Base-by-base conservation (phyloP, 495 filamentous ascomycete genomes). In the Amphirosellinia nigrospora region DNA sequence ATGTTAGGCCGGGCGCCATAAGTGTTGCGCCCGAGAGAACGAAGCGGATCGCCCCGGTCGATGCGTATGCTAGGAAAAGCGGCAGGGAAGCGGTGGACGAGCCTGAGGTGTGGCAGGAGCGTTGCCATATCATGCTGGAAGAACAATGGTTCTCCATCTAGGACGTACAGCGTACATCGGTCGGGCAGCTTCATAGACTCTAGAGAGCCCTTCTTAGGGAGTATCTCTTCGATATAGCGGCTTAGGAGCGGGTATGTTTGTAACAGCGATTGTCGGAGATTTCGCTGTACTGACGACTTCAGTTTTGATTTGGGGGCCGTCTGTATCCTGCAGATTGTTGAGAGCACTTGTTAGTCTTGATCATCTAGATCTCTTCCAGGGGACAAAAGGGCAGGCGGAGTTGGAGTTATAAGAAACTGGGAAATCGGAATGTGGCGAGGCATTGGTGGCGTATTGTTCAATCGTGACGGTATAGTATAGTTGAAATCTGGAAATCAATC, bases 41-140 rank as follows among this genome's bases (percentile, higher is more conserved):
- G 82, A 99, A 99, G 68, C 96, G 93, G 79, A 98, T 98, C 0
- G 96, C 96, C 96, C 60, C 96, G 90, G 80, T 98, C 95, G 75
- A 97, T 94, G 64, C 90, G 87, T 52, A 93, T 78, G 30, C 82
- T 85, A 7, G 86, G 85, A 76, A 93, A 93, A 74, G 84, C 85
- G 64, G 82, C 74, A 7, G 91, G 91, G 82, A 90, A 93, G 63
- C 86, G 82, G 81, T 95, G 93, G 34, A 95, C 85, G 67, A 95
- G 87, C 19, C 83, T 83, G 2, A 96, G 89, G 77, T 97, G 94
- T 1, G 96, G 96, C 50, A 96, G 86, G 48, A 89, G 77, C 19
- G 88, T 83, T 0, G 89, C 82, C 73, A 90, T 91, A 76, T 93
- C 92, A 81, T 93, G 91, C 82, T 98, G 93, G 87, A 88, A 98